Conservation (phyloP, 129 eudicot species). For the Dittrichia graveolens region DNA sequence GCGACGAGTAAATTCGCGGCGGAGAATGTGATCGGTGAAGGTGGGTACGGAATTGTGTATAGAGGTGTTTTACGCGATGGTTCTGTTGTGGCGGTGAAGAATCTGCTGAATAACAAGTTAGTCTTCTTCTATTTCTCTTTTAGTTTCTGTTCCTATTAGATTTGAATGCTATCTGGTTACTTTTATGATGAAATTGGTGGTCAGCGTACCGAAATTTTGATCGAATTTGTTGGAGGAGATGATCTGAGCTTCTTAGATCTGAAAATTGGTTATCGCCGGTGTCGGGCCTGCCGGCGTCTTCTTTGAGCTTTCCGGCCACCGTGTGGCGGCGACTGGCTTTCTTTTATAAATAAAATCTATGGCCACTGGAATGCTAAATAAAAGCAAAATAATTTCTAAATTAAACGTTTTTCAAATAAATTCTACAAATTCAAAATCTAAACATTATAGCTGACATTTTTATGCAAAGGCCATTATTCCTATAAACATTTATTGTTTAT, state of each 20-base stretch:
- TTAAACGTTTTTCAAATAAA: too few species aligned
- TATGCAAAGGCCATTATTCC: too few species aligned
- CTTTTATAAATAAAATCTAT: background rate
- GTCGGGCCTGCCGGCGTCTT: conserved; percentile 1
- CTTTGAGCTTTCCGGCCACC: background rate
- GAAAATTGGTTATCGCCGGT: conserved; percentile 17
- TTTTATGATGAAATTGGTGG: background rate
- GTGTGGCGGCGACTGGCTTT: background rate
- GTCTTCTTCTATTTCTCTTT: conserved; percentile 22
- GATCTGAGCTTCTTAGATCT: conserved; percentile 33
- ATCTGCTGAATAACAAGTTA: conserved; percentile 80
- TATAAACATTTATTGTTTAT: too few species aligned
- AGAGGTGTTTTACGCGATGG: conserved; percentile 72
- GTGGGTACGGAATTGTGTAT: conserved; percentile 83
- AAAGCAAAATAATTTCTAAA: too few species aligned
- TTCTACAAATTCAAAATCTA: too few species aligned
- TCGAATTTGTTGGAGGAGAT: conserved; percentile 14
- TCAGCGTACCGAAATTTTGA: background rate
- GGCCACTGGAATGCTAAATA: too few species aligned
- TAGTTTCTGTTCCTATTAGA: background rate
- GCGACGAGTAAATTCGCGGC: conserved; percentile 58
- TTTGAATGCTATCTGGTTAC: background rate
- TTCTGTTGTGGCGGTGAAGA: conserved; percentile 78
- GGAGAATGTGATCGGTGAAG: conserved; percentile 87
- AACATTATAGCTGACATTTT: too few species aligned